Base-by-base conservation (phyloP, 768 basidiomycete species). In the Pulveroboletus sp. region DNA sequence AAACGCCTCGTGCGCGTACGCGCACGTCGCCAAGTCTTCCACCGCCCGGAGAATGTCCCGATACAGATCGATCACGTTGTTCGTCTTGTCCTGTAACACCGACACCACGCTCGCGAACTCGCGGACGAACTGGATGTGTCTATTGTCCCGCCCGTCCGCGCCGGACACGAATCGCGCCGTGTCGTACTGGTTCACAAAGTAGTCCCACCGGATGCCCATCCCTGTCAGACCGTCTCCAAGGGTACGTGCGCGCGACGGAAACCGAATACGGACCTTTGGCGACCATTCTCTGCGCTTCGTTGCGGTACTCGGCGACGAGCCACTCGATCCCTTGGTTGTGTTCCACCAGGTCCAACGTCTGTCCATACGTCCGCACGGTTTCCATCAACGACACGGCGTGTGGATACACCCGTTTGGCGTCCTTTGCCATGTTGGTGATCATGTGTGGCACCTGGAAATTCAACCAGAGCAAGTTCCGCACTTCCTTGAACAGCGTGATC, bases 361-460 rank as follows among this genome's bases (percentile, higher is more conserved):
- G 96, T 17, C 89, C 88, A 69, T 99, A 98, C 24, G 93, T 97
- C 65, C 94, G 76, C n/a, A 98, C 93, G 0, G 93, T 95, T 75
- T 99, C 96, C 95, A 98, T 98, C 68, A 93, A 69, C 62, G 90
- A 93, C 57, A 98, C 95, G 3, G 96, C 96, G 73, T 97, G 93
- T 0, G 94, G 94, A 65, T 99, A 99, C 52, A 98, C 94, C 58
- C 93, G 75, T 76, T 96, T 97, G 52, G 96, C 96, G 59, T 99
- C 95, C 74, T 97, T 99, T 30, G 96, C 96, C 82, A 96, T 88
- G 65, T 94, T 96, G 59, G 86, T 86, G 55, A 90, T 92, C 45
- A 88, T 83, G 72, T 97, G 93, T 20, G 93, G 95, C 2, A 98
- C 93, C 63, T 88, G 86, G 72, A 95, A 98, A 53, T 89, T 89